Evolutionary conservation across 2,329 filamentous ascomycete species (phyloP).

Genomic region (Phialocephala sp.): DNA sequence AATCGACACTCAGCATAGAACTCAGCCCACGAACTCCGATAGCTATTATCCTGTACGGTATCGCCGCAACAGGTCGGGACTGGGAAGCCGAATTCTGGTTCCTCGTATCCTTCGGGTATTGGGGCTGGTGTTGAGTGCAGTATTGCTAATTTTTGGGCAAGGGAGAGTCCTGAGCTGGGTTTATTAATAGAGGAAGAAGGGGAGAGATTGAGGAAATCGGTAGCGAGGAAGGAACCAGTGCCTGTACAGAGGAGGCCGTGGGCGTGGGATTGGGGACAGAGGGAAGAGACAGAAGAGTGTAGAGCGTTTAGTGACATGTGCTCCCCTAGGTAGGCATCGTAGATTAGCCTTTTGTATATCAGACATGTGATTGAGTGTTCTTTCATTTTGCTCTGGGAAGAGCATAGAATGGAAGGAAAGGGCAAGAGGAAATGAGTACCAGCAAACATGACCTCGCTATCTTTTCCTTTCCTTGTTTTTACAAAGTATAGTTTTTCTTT

Average conservation of each 20-base stretch:
- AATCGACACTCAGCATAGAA: conserved; percentile 84
- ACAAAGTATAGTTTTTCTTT: conserved; percentile 64
- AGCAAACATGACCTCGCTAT: conserved; percentile 71
- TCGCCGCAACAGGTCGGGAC: conserved; percentile 86
- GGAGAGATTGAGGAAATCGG: conserved; percentile 78
- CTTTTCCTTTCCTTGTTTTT: conserved; percentile 68
- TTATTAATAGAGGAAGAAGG: conserved; percentile 35
- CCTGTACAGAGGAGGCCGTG: conserved; percentile 63
- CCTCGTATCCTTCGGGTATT: conserved; percentile 60
- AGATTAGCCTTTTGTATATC: not conserved
- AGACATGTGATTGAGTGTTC: not conserved
- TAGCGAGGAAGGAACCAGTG: conserved; percentile 61
- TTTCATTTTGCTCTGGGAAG: not conserved
- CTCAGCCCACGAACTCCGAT: conserved; percentile 75
- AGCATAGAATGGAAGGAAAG: conserved; percentile 25
- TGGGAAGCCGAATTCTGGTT: conserved; percentile 80
- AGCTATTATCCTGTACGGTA: conserved; percentile 81
- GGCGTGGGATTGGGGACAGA: conserved; percentile 75
- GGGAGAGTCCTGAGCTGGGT: conserved; percentile 53
- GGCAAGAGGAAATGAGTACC: conserved; percentile 49
- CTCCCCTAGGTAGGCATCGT: conserved; percentile 70
- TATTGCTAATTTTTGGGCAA: conserved; percentile 78
- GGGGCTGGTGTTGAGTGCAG: conserved; percentile 80
- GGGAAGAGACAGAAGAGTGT: conserved; percentile 67
- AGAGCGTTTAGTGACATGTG: conserved; percentile 85